phyloP scores from a whole-genome alignment of 345 rosid genomes.

The Aquilaria malaccensis region DNA sequence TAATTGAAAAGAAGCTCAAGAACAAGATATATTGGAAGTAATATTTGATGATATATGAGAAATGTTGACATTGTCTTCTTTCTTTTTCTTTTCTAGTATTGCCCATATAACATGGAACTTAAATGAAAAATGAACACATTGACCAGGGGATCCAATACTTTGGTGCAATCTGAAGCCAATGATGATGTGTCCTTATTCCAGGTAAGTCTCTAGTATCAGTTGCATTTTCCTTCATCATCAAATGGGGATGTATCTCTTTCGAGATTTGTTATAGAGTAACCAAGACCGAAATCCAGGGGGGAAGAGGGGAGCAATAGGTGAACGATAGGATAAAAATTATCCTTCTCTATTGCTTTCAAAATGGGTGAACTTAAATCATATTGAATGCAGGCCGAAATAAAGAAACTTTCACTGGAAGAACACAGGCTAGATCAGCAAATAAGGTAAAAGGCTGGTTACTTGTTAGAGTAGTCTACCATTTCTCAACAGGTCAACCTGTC shows the following conservation, averaged over 20 bases:
- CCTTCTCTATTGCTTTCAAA: neutral
- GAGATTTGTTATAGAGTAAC: neutral
- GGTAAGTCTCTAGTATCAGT: constrained; percentile 30
- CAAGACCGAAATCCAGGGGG: neutral
- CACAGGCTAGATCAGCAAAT: constrained; percentile 62
- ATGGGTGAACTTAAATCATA: constrained; percentile 13
- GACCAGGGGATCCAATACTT: constrained; percentile 71
- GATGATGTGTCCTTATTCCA: constrained; percentile 50
- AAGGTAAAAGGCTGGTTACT: constrained; percentile 42
- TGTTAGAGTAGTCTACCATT: constrained; percentile 10
- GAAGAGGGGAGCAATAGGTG: too few relatives aligned
- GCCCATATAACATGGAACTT: constrained; percentile 17
- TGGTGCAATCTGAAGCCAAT: constrained; percentile 49
- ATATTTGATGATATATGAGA: constrained; percentile 15
- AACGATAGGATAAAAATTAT: neutral
- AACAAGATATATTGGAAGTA: constrained; percentile 97
- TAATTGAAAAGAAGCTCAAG: constrained; percentile 91
- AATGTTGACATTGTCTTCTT: constrained; percentile 18
- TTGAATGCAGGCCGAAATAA: constrained; percentile 64
- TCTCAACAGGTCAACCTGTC: constrained; percentile 12
- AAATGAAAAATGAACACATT: constrained; percentile 26
- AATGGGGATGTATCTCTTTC: neutral
- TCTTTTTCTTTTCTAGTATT: constrained; percentile 12
- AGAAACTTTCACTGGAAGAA: constrained; percentile 67
- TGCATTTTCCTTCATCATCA: constrained; percentile 1